These are phyloP conservation scores for Stramenopiles sp. DNA, from an alignment of 352 stramenopile genomes.

Conservation along the genomic window DNA sequence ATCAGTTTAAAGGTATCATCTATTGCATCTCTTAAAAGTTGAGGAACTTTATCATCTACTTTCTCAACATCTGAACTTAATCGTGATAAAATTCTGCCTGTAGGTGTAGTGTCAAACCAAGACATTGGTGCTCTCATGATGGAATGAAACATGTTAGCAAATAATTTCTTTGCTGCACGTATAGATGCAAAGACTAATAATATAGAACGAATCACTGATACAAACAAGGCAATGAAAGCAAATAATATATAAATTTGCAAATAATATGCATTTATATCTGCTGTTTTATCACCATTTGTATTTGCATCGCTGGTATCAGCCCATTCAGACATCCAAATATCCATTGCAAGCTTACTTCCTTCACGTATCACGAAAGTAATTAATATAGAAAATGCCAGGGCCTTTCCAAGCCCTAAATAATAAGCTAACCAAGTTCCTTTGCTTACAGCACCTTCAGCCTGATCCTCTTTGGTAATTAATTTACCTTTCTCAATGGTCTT, in stretches of 20 bases:
- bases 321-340: too few relatives aligned
- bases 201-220: neutral
- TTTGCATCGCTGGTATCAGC: too few relatives aligned
- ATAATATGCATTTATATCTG: too few relatives aligned
- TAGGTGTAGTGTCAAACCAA: constrained; percentile 55
- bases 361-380: too few relatives aligned
- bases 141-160: constrained; percentile 32
- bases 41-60: constrained; percentile 6
- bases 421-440: too few relatives aligned
- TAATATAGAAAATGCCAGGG: too few relatives aligned
- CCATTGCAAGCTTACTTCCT: too few relatives aligned
- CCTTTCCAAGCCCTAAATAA: too few relatives aligned
- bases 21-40: neutral
- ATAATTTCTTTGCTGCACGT: constrained; percentile 34
- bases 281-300: too few relatives aligned
- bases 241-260: neutral
- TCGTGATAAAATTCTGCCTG: constrained; percentile 47
- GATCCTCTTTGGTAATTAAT: constrained; percentile 22
- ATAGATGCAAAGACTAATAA: neutral
- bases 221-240: neutral
- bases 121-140: constrained; percentile 48
- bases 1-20: neutral
- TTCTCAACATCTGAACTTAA: constrained; percentile 31
- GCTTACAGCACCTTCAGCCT: constrained; percentile 30
- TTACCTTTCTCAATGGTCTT: constrained; percentile 33